These are phyloP conservation scores for Trametes hirsuta DNA, from an alignment of 1,284 basidiomycete genomes.

Conservation along the genomic window DNA sequence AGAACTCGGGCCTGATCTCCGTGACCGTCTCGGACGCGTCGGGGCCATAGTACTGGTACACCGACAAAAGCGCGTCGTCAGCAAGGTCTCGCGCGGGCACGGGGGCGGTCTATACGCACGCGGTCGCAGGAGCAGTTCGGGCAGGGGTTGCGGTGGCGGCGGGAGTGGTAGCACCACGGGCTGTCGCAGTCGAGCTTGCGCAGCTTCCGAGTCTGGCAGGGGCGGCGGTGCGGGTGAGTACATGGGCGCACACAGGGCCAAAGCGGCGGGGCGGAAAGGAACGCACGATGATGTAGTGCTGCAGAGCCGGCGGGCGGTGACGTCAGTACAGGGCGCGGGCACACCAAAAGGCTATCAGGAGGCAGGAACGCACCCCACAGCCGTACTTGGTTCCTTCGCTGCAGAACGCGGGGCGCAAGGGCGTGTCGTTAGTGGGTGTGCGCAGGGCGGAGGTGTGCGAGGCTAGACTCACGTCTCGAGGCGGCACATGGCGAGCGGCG, in stretches of 20 bases:
- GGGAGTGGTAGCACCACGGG: conserved; percentile 61
- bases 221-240: conserved; percentile 15
- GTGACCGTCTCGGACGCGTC: conserved; percentile 65
- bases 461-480: conserved; percentile 63
- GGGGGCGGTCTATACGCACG: conserved; percentile 31
- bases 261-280: conserved; percentile 1
- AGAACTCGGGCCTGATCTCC: conserved; percentile 55
- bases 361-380: conserved; percentile 59
- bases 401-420: conserved; percentile 26
- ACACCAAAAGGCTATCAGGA: conserved; percentile 13
- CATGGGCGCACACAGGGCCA: conserved; percentile 2
- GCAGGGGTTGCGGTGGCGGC: conserved; percentile 54
- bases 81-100: neutral
- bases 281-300: conserved; percentile 60
- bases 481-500: conserved; percentile 60
- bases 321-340: conserved; percentile 24
- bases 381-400: conserved; percentile 78
- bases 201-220: conserved; percentile 56
- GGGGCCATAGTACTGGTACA: conserved; percentile 65
- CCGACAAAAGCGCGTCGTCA: neutral
- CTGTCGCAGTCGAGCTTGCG: conserved; percentile 65
- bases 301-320: conserved; percentile 23
- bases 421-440: neutral
- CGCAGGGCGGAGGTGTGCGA: conserved; percentile 20
- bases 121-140: conserved; percentile 59